phyloP scores from a whole-genome alignment of 2,329 filamentous ascomycete species.

The Fusarium sp. region DNA sequence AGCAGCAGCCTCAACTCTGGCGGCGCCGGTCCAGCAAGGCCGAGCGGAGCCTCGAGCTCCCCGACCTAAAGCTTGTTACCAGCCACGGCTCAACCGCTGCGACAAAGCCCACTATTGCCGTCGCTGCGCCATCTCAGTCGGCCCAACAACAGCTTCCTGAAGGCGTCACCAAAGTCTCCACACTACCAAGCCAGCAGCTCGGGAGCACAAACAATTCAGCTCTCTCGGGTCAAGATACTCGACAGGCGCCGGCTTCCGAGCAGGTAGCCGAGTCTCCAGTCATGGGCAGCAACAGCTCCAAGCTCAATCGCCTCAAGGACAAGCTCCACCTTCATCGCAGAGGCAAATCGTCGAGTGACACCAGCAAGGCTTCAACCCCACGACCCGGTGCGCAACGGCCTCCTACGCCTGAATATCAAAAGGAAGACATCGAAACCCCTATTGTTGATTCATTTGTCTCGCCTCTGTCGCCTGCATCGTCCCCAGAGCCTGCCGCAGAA shows the following conservation, averaged over 20 bases:
- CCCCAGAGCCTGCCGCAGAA: constrained; percentile 51
- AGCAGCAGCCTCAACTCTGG: constrained; percentile 55
- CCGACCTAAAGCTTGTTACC: constrained; percentile 60
- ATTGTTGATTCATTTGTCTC: constrained; percentile 53
- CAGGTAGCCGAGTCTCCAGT: constrained; percentile 34
- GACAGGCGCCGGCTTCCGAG: constrained; percentile 21
- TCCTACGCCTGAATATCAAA: constrained; percentile 63
- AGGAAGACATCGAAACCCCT: constrained; percentile 55
- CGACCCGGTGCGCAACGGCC: constrained; percentile 50
- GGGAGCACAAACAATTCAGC: constrained; percentile 16
- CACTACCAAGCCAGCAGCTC: constrained; percentile 30
- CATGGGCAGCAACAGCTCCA: constrained; percentile 52
- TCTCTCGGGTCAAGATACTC: constrained; percentile 23
- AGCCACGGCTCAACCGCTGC: constrained; percentile 65
- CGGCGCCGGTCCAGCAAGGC: constrained; percentile 63
- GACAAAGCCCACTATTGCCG: constrained; percentile 25
- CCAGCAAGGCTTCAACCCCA: constrained; percentile 32
- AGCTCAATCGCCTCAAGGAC: constrained; percentile 47
- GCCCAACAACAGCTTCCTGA: constrained; percentile 30
- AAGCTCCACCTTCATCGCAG: constrained; percentile 45
- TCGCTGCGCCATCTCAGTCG: constrained; percentile 21
- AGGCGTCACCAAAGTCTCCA: constrained; percentile 32
- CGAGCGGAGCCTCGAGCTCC: constrained; percentile 59
- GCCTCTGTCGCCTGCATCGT: constrained; percentile 60
- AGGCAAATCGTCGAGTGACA: constrained; percentile 40